These are phyloP conservation scores for Fusarium sp. DNA, from an alignment of 2,329 filamentous ascomycete species.

Conservation along the genomic window DNA sequence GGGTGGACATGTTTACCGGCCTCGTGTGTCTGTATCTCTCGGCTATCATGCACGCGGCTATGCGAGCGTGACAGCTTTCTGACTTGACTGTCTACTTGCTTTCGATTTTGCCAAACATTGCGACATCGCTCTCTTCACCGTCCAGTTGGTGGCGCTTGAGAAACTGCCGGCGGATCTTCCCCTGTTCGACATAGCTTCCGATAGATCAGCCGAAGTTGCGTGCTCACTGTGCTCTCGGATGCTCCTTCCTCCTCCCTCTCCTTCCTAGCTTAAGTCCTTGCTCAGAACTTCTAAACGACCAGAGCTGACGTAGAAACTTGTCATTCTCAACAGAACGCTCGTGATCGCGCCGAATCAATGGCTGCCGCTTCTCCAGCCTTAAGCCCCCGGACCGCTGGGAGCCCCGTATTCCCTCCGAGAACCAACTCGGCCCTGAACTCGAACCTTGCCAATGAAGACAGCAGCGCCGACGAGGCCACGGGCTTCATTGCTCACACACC, in stretches of 20 bases:
- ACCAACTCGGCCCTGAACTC: constrained; percentile 36
- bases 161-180: constrained; percentile 25
- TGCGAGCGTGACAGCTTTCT: constrained; percentile 1
- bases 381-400: constrained; percentile 34
- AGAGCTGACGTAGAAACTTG: constrained; percentile 24
- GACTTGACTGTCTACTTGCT: background rate
- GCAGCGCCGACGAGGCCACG: constrained; percentile 59
- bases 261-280: background rate
- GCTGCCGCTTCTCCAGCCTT: constrained; percentile 44
- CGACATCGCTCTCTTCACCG: background rate
- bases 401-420: constrained; percentile 36
- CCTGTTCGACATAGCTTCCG: constrained; percentile 40
- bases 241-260: constrained; percentile 9
- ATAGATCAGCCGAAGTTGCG: constrained; percentile 37
- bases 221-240: constrained; percentile 19
- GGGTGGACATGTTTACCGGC: background rate
- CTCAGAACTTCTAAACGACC: background rate
- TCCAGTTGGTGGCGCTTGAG: constrained; percentile 29
- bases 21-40: background rate
- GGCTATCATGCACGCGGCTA: constrained; percentile 6
- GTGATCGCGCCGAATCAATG: constrained; percentile 62
- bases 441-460: constrained; percentile 44
- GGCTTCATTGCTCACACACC: constrained; percentile 56
- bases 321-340: constrained; percentile 55
- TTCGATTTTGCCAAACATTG: background rate